Evolutionary conservation across 768 basidiomycete species (phyloP), one percentile per base, ranked within the genome.

Genomic region (Pulveroboletus frians): DNA sequence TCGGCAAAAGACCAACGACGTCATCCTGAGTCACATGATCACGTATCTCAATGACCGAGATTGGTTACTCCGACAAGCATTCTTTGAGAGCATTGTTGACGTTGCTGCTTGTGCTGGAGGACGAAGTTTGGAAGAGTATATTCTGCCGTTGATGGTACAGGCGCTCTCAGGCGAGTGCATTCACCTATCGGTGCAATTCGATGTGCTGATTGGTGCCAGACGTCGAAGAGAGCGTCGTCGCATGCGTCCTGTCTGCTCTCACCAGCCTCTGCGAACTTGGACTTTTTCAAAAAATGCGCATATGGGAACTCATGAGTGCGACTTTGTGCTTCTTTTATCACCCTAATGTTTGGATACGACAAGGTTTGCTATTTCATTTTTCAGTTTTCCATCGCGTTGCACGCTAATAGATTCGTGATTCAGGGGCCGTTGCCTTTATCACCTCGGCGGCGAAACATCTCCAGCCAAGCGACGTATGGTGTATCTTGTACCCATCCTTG

Each of bases 61-160:
- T 64, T 98, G 96, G 95, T 69, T 87, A 14, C 69, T 98, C 44
- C 79, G 96, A 2, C 81, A 84, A 59, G 89, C 90, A 0, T 99
- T 98, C 68, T 96, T 97, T 60, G 93, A 95, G 63, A 88, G 88
- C 51, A 92, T 96, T 26, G 91, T 97, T 17, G 93, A 92, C 52
- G 92, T 99, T 1, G 94, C 94, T 5, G 89, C 88, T 0, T 95
- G 91, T 69, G 91, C 94, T 3, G 94, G 94, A 1, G 86, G 88
- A 27, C 74, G 85, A 50, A 94, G 91, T 56, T 63, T 98, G 58
- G 96, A 98, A 62, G 93, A 97, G 59, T 98, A 97, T 59, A 95
- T 98, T 45, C 64, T 96, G n/a, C 96, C 96, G 0, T 67, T 99
- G 50, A 93, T 98, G 91, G 81, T 92, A 4, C 94, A 97, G 58